phyloP scores from a whole-genome alignment of 805 yeast genomes.

The Wickerhamiella allomyrinae region DNA sequence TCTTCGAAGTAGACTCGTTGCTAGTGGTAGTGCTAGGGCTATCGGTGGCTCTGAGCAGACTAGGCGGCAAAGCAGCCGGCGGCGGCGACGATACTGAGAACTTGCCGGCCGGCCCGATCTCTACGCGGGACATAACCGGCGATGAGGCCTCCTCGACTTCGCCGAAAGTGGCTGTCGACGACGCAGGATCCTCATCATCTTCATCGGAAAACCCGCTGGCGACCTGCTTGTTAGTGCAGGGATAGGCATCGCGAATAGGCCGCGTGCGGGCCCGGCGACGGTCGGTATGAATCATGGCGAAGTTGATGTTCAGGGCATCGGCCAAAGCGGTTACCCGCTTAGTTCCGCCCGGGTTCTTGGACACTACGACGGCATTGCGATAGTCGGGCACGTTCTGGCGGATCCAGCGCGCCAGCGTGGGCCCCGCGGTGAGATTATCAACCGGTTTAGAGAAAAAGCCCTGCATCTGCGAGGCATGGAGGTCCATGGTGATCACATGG shows the following conservation, averaged over 20 bases:
- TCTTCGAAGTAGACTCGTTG: constrained; percentile 22
- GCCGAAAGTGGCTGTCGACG: constrained; percentile 8
- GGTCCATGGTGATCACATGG: constrained; percentile 94
- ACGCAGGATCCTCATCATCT: constrained; percentile 9
- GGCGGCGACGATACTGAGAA: background rate
- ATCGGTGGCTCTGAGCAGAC: background rate
- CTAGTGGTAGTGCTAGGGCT: constrained; percentile 9
- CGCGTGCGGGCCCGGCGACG: constrained; percentile 74
- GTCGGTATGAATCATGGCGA: constrained; percentile 98
- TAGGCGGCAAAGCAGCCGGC: background rate
- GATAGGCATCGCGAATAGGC: constrained; percentile 19
- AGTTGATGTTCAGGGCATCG: constrained; percentile 88
- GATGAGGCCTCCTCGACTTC: constrained; percentile 4
- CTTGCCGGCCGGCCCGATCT: constrained; percentile 1
- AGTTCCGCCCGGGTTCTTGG: constrained; percentile 99
- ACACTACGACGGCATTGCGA: constrained; percentile 82
- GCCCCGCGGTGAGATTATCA: constrained; percentile 91
- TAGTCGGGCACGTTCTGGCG: constrained; percentile 77
- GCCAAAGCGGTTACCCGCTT: constrained; percentile 95
- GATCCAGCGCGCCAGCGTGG: constrained; percentile 92
- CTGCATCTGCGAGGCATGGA: constrained; percentile 96
- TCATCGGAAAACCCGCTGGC: constrained; percentile 13
- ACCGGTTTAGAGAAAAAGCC: constrained; percentile 97
- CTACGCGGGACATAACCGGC: constrained; percentile 1
- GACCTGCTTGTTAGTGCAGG: constrained; percentile 15